Conservation (phyloP, 129 eudicot species). For the Pittosporum tobira region DNA sequence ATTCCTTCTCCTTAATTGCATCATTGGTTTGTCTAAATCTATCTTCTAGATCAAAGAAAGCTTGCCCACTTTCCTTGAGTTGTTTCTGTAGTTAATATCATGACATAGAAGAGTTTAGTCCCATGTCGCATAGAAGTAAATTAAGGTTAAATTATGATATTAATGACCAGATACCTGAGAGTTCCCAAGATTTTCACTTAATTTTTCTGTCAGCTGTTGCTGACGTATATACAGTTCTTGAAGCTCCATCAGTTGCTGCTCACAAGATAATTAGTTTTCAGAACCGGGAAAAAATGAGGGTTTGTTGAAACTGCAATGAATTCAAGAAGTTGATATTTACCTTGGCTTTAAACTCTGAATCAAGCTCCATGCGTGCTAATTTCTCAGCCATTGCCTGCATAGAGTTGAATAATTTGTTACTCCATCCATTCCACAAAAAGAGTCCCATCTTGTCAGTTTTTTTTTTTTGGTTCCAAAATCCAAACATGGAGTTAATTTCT, state of each 20-base stretch:
- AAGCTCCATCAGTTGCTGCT: constrained; percentile 44
- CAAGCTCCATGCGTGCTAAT: constrained; percentile 21
- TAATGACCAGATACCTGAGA: constrained; percentile 30
- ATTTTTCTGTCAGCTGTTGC: constrained; percentile 40
- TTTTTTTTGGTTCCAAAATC: too few relatives aligned
- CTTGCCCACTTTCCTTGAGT: constrained; percentile 34
- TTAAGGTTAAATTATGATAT: not conserved
- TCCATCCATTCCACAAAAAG: too few relatives aligned
- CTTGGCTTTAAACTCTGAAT: constrained; percentile 40
- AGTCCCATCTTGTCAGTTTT: too few relatives aligned
- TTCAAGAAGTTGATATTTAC: constrained; percentile 17
- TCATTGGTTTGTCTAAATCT: constrained; percentile 36
- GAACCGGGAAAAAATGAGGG: not conserved
- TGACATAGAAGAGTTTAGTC: not conserved
- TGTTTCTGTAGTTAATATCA: constrained; percentile 29
- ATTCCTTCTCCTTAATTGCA: constrained; percentile 45
- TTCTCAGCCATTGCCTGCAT: constrained; percentile 47
- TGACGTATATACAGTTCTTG: constrained; percentile 40
- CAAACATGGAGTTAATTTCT: too few relatives aligned
- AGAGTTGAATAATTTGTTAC: not conserved
- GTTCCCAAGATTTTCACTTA: constrained; percentile 37
- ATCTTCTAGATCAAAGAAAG: constrained; percentile 31
- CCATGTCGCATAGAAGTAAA: not conserved
- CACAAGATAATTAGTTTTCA: constrained; percentile 2
- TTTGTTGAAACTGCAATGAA: not conserved